Evolutionary conservation across 345 rosid species (phyloP), one percentile per base, ranked within the genome.

Genomic region (Mangifera indica): DNA sequence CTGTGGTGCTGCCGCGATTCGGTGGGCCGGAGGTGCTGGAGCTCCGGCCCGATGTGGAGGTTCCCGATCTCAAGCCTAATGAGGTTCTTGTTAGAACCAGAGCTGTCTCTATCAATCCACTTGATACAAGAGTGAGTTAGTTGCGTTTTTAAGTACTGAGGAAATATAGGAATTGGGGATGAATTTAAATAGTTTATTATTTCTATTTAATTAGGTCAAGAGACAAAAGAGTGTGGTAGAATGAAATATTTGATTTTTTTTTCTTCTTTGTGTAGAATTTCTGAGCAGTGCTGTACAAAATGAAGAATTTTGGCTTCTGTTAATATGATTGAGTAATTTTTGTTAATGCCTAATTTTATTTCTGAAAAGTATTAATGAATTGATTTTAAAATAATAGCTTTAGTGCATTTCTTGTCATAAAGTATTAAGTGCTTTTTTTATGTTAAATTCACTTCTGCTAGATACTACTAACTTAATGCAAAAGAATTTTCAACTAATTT

Each of bases 101-200:
- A 24, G 98, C 98, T 75, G 98, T 90, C 18, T 89, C 98, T 17
- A 66, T 94, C 83, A 94, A 94, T 70, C 98, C 97, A 42, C 98
- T 94, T 32, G 96, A 94, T 76, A 87, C 90, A 53, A 82, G 97
- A 83, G 98, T 92, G 72, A 85, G 97, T 82, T 45, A 85, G 95
- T 82, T 45, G 9, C 45, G 37, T 49, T 34, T 44, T 14, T 56
- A 55, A 74, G 65, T 81, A 40, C 10, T 52, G 64, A 52, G 61
- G 46, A 66, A 60, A 40, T 53, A 7, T n/a, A 8, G 22, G 34
- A 61, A 53, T 29, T 57, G 51, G 54, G n/a, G 13, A 54, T 60
- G 37, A 60, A 60, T 34, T 20, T 17, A 32, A 20, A 60, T 15
- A 7, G 4, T 34, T 34, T 1, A 34, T 34, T 0, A 34, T 2